These are phyloP conservation scores for Cytospora leucostoma DNA, from an alignment of 2,329 filamentous ascomycete genomes.

Conservation along the genomic window DNA sequence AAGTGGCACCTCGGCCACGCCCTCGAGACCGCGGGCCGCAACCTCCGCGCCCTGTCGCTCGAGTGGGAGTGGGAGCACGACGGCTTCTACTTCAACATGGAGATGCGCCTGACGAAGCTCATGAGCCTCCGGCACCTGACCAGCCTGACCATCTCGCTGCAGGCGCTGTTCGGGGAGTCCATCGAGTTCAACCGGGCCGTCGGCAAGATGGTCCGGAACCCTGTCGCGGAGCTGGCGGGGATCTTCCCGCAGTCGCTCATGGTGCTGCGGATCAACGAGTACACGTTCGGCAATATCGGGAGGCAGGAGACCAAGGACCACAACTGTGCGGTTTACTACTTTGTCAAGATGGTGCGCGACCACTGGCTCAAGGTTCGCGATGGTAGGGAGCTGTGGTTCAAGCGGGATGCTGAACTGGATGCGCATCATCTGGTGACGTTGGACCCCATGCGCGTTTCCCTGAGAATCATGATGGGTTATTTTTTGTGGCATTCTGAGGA, in stretches of 20 bases:
- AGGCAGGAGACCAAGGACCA: background rate
- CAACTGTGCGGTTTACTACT: background rate
- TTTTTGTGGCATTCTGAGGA: too few species aligned
- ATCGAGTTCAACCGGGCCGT: background rate
- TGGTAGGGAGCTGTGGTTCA: constrained; percentile 11
- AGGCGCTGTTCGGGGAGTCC: background rate
- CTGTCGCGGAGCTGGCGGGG: too few species aligned
- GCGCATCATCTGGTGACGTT: accelerated
- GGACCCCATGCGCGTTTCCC: background rate
- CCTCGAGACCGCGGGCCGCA: background rate
- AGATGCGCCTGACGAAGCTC: background rate
- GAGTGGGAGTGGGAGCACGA: background rate
- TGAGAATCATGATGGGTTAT: background rate
- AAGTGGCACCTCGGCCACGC: background rate
- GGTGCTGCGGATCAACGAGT: constrained; percentile 2
- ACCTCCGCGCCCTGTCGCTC: background rate
- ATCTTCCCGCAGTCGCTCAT: background rate
- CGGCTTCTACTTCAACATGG: accelerated
- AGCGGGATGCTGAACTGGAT: background rate
- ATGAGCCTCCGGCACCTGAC: background rate
- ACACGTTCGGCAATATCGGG: background rate
- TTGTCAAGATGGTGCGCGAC: background rate
- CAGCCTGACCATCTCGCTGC: constrained; percentile 4
- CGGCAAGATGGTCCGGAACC: background rate
- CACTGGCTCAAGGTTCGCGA: background rate